Percentiles rank a stretch among this genome's conserved stretches.
Evolutionary conservation across 768 basidiomycete species (phyloP).

Genomic region (Amanita exitialis): DNA sequence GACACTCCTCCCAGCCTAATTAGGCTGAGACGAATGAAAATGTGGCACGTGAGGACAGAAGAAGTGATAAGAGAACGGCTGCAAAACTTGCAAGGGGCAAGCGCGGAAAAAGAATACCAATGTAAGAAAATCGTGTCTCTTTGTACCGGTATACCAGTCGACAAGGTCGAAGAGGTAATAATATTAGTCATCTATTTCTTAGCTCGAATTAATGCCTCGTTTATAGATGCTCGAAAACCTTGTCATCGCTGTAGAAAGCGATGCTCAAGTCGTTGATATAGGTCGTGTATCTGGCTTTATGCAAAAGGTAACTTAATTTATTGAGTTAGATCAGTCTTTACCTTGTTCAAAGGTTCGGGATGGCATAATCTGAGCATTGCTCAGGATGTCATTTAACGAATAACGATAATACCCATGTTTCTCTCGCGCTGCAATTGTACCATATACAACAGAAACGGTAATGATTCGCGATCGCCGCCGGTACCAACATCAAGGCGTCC

Average conservation of each 20-base stretch:
- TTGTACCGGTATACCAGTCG: conserved; percentile 78
- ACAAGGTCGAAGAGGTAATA: conserved; percentile 80
- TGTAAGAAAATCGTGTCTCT: conserved; percentile 88
- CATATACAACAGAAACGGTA: conserved; percentile 13
- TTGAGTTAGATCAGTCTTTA: background rate
- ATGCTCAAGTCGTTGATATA: conserved; percentile 72
- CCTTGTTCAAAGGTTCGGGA: conserved; percentile 38
- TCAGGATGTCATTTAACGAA: conserved; percentile 11
- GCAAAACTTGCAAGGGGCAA: conserved; percentile 62
- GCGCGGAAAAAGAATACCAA: conserved; percentile 83
- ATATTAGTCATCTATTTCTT: conserved; percentile 8
- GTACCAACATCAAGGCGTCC: background rate
- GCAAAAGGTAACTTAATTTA: conserved; percentile 54
- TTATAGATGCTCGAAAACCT: conserved; percentile 77
- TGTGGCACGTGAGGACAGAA: conserved; percentile 80
- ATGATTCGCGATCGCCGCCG: background rate
- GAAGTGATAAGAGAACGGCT: conserved; percentile 63
- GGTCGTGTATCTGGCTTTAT: conserved; percentile 84
- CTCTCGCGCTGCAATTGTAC: conserved; percentile 23
- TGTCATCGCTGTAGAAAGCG: conserved; percentile 82
- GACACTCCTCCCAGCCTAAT: conserved; percentile 56
- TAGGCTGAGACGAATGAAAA: conserved; percentile 61
- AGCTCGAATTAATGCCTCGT: conserved; percentile 10
- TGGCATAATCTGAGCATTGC: conserved; percentile 33
- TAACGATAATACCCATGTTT: conserved; percentile 8